A percentile compares a stretch with the other conserved stretches of the same genome.
phyloP scores from a whole-genome alignment of 768 basidiomycete species.

The Porphyrellus cyaneotinctus region DNA sequence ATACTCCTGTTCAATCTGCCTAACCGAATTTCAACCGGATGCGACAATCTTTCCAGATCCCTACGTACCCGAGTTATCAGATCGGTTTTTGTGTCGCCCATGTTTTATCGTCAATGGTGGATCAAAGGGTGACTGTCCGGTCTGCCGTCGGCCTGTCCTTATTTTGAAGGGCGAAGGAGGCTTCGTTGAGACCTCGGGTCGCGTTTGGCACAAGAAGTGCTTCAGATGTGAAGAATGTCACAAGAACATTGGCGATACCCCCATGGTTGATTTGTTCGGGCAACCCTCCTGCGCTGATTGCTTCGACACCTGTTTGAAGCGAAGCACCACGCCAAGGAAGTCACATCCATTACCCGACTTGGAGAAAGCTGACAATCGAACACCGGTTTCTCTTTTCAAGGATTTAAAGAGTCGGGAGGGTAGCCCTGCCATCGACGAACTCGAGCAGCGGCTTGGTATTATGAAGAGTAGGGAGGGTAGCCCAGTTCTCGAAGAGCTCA shows the following conservation, averaged over 20 bases:
- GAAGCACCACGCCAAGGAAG: conserved; percentile 39
- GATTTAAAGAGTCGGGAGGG: conserved; percentile 45
- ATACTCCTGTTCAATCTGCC: conserved; percentile 66
- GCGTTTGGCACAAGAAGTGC: conserved; percentile 79
- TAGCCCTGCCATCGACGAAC: conserved; percentile 61
- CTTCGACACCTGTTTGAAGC: conserved; percentile 70
- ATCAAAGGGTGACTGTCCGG: conserved; percentile 67
- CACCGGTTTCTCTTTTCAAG: conserved; percentile 44
- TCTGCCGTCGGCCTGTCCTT: conserved; percentile 67
- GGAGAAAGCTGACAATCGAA: conserved; percentile 32
- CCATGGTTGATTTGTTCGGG: conserved; percentile 82
- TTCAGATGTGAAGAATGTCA: conserved; percentile 72
- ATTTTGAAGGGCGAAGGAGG: conserved; percentile 73
- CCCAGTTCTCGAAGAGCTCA: conserved; percentile 50
- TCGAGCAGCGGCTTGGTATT: conserved; percentile 59
- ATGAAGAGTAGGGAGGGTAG: conserved; percentile 51
- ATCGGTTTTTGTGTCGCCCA: conserved; percentile 67
- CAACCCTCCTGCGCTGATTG: conserved; percentile 76
- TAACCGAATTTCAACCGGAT: conserved; percentile 66
- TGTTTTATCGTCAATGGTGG: conserved; percentile 74
- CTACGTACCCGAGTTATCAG: conserved; percentile 16
- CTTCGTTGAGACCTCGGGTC: conserved; percentile 65
- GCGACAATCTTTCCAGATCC: conserved; percentile 85
- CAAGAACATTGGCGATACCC: conserved; percentile 67
- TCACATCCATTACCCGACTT: conserved; percentile 36